phyloP scores from a whole-genome alignment of 805 yeast genomes.

The Wickerhamomyces sydowiorum region DNA sequence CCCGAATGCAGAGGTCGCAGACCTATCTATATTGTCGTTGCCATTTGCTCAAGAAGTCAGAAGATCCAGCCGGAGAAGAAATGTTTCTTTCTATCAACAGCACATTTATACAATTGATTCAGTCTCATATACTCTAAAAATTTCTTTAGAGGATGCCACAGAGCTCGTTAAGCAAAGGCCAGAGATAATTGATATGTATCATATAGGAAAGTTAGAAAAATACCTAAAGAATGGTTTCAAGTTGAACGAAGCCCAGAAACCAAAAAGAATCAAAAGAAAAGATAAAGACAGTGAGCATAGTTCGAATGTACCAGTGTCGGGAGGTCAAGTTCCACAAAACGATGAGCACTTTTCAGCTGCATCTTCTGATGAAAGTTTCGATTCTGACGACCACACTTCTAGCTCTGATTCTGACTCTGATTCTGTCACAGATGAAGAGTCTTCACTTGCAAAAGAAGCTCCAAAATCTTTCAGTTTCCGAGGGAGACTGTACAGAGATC shows the following conservation, averaged over 20 bases:
- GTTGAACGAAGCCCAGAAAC: neutral
- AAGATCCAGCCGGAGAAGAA: constrained; percentile 12
- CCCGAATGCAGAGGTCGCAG: neutral
- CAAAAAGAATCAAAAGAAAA: neutral
- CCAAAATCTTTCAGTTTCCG: constrained; percentile 5
- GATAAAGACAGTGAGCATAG: neutral
- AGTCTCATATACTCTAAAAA: constrained; percentile 14
- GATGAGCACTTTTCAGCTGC: neutral
- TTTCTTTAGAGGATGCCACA: constrained; percentile 14
- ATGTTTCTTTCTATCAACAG: constrained; percentile 17
- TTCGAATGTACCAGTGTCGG: too few relatives aligned
- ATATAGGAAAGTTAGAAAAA: constrained; percentile 16
- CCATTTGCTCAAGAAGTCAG: neutral
- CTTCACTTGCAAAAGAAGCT: neutral
- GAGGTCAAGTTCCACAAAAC: neutral
- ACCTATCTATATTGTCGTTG: neutral
- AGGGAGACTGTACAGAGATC: constrained; percentile 15
- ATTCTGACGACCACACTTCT: neutral
- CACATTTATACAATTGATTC: constrained; percentile 22
- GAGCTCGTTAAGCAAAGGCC: constrained; percentile 17
- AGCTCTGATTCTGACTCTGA: neutral
- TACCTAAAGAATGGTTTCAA: constrained; percentile 4
- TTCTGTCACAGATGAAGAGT: neutral
- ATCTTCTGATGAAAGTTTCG: neutral
- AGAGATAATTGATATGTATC: constrained; percentile 23